Evolutionary conservation across 352 stramenopile genomes (phyloP), one percentile per base, ranked within the genome.

Genomic region (Achlya hypogyna): DNA sequence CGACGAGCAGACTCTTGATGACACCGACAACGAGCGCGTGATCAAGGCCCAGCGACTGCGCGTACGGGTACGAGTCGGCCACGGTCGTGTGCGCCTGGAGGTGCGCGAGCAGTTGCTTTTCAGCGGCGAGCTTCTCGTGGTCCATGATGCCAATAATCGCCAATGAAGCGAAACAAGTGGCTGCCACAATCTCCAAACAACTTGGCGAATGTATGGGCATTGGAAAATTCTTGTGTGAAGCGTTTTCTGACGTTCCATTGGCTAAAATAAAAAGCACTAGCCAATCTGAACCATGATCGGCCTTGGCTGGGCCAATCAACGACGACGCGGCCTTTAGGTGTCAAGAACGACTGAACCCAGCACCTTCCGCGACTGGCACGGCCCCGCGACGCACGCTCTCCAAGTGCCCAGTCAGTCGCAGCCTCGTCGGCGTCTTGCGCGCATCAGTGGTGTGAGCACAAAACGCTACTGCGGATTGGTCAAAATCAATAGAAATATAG

Each of bases 1-100:
- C 96, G 34, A 80, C 88, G 35, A 96, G 77, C 52, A 99, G 83
- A 63, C 88, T 98, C 80, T 99, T 98, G 77, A 98, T 93, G 35
- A 96, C 84, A 53, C 96, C 96, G 58, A 98, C 88, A 23, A 99
- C 82, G 54, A 88, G 72, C 59, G 96, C 86, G 75, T 99, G 96
- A 66, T 96, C 82, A 20, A 98, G 69, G 23, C 76, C 79, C 28
- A 88, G 72, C 25, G 74, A 51, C 40, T 78, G 74, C 23, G 93
- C 78, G 71, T 93, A 97, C 49, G 78, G 79, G 72, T 86, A 97
- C 42, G 87, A 90, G 76, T 98, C 93, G 8, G 65, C 67, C 29
- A 94, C 69, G 16, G 71, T 71, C 2, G 72, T 74, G 22, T 79
- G 49, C 18, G 65, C 69, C 22, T 76, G 63, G 20, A 94, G 76